Percentiles rank a stretch among this genome's conserved stretches.
Evolutionary conservation across 1,284 basidiomycete species (phyloP).

Genomic region (Schizophyllum amplum): DNA sequence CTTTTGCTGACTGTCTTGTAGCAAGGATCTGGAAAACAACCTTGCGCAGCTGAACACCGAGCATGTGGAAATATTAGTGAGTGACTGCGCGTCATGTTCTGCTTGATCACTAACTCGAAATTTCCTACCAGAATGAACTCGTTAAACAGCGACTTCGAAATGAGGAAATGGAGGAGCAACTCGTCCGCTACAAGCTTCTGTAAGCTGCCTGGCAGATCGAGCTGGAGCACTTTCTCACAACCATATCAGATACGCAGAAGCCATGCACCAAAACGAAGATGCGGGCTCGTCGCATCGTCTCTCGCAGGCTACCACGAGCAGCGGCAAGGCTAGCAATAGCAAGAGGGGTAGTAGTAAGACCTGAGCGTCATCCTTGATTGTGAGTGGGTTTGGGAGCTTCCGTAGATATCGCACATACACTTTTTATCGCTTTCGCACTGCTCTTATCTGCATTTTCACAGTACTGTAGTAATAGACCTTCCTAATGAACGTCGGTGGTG

Average conservation of each 20-base stretch:
- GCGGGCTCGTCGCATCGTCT: conserved; percentile 54
- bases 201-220: conserved; percentile 33
- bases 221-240: conserved; percentile 1
- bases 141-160: conserved; percentile 80
- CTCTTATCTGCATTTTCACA: background rate
- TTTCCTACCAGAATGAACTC: conserved; percentile 70
- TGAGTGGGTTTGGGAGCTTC: background rate
- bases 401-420: background rate
- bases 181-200: conserved; percentile 88
- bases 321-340: background rate
- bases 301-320: background rate
- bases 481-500: too few relatives aligned
- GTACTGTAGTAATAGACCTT: background rate
- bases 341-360: background rate
- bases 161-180: conserved; percentile 85
- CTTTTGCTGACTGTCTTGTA: conserved; percentile 22
- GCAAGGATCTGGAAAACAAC: conserved; percentile 71
- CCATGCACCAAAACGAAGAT: conserved; percentile 79
- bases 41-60: conserved; percentile 75
- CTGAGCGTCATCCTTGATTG: background rate
- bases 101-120: conserved; percentile 1
- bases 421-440: background rate
- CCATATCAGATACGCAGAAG: conserved; percentile 70
- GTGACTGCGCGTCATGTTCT: conserved; percentile 16
- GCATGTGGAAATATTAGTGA: conserved; percentile 67